Percentiles rank a stretch among this genome's conserved stretches.
Evolutionary conservation across 352 stramenopile genomes (phyloP).

Genomic region (Phytopythium litorale): DNA sequence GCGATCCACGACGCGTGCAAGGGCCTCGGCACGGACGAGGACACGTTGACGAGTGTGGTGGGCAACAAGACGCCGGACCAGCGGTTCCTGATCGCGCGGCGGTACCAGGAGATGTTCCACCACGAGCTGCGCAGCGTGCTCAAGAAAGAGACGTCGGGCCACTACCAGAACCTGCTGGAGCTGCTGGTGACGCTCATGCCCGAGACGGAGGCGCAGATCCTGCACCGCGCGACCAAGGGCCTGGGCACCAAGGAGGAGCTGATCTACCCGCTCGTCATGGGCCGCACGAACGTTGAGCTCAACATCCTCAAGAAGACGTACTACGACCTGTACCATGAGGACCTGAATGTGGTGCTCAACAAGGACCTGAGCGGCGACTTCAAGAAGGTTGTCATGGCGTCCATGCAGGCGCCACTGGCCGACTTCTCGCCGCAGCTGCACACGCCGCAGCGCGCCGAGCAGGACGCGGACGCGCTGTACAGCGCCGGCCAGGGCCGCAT

Average conservation of each 20-base stretch:
- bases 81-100: slow-evolving; percentile 58
- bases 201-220: slow-evolving; percentile 59
- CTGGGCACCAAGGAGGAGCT: slow-evolving; percentile 64
- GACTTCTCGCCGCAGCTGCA: slow-evolving; percentile 55
- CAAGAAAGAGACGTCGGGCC: slow-evolving; percentile 56
- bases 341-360: slow-evolving; percentile 55
- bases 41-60: slow-evolving; percentile 36
- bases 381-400: slow-evolving; percentile 67
- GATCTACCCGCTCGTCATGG: slow-evolving; percentile 64
- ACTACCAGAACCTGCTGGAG: slow-evolving; percentile 64
- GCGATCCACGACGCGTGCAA: slow-evolving; percentile 65
- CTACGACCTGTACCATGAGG: slow-evolving; percentile 55
- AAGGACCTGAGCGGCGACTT: slow-evolving; percentile 66
- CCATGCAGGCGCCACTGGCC: slow-evolving; percentile 51
- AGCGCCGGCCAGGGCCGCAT: slow-evolving; percentile 63
- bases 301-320: slow-evolving; percentile 80
- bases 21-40: slow-evolving; percentile 61
- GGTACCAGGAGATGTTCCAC: slow-evolving; percentile 64
- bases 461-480: slow-evolving; percentile 60
- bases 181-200: slow-evolving; percentile 50
- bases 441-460: slow-evolving; percentile 52
- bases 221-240: slow-evolving; percentile 66
- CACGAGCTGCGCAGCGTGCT: slow-evolving; percentile 54
- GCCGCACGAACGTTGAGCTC: slow-evolving; percentile 67
- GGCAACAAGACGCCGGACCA: slow-evolving; percentile 54